Percentiles rank a stretch among this genome's conserved stretches.
Conservation (phyloP, 805 yeast genomes). For the Ogataea haglerorum region DNA sequence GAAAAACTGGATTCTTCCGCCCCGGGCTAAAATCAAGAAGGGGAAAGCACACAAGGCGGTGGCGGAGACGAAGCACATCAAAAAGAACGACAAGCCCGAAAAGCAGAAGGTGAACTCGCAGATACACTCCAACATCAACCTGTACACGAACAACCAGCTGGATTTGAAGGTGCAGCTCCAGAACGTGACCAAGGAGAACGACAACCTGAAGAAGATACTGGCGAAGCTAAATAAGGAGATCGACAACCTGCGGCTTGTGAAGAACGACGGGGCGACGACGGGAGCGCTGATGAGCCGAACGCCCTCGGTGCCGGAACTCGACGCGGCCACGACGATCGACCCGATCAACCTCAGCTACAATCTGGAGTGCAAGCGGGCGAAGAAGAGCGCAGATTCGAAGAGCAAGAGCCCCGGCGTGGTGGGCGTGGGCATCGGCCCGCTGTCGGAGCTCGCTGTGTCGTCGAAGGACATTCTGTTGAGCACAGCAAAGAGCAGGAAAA, state of each 20-base stretch:
- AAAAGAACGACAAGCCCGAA: slow-evolving; percentile 16
- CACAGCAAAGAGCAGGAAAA: slow-evolving; percentile 12
- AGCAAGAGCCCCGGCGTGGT: slow-evolving; percentile 2
- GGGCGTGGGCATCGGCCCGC: slow-evolving; percentile 6
- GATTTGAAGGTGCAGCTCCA: slow-evolving; percentile 39
- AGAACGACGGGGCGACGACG: slow-evolving; percentile 2
- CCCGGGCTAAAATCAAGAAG: slow-evolving; percentile 43
- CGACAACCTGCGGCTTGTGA: slow-evolving; percentile 28
- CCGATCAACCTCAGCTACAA: slow-evolving; percentile 32
- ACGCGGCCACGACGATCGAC: slow-evolving; percentile 27
- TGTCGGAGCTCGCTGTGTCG: slow-evolving; percentile 17
- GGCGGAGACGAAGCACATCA: slow-evolving; percentile 10
- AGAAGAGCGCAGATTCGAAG: slow-evolving; percentile 12
- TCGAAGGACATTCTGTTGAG: slow-evolving; percentile 27
- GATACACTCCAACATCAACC: slow-evolving; percentile 35
- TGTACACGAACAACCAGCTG: slow-evolving; percentile 28
- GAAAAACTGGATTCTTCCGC: slow-evolving; percentile 52
- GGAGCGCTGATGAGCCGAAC: neutral
- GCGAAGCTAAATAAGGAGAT: slow-evolving; percentile 40
- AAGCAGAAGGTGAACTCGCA: slow-evolving; percentile 30
- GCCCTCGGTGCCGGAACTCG: neutral
- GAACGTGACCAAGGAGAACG: slow-evolving; percentile 41
- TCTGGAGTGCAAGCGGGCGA: slow-evolving; percentile 30
- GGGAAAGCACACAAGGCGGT: slow-evolving; percentile 8
- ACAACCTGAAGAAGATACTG: slow-evolving; percentile 40